Evolutionary conservation across 768 basidiomycete genomes (phyloP), one percentile per base, ranked within the genome.

Genomic region (Multifurca ochricompacta): DNA sequence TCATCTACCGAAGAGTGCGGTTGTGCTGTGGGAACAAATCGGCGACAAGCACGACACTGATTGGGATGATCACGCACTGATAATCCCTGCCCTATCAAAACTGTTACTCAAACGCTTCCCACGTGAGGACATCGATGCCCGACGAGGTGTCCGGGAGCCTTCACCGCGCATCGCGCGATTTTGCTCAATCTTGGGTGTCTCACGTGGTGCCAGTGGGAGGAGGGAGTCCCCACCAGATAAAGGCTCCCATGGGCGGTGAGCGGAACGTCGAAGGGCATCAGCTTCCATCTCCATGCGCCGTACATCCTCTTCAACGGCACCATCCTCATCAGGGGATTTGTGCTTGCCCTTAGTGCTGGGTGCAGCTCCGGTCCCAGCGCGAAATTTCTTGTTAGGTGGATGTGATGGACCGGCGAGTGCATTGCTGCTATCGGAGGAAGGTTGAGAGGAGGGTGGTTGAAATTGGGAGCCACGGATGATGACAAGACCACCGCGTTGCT

Each of bases 51-150:
- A 51, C 18, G 55, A 53, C 58, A 53, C 36, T 35, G 46, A 48
- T 5, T 7, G 28, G 16, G 5, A 13, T 31, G 7, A 6, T 14
- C 56, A 79, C 85, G 64, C 67, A 89, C 87, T 76, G 51, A 89
- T 87, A 16, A 86, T 74, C 42, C 87, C 86, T 3, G 81, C 79
- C 21, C 71, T 71, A 63, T 85, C 80, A 59, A 82, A 88, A 19
- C 80, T 80, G 13, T 73, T 79, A 62, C 87, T 88, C 65, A 82
- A 79, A 50, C 87, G 75, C 65, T 89, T 88, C 32, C 87, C 85
- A 47, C 87, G 75, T 56, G 72, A 73, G 46, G 77, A 78, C 53
- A 86, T 66, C 2, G 87, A 90, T 52, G 79, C 81, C 64, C 78
- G 77, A 61, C 86, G 71, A 51, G 44, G 49, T 39, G 66, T 63